Evolutionary conservation across 75 land plant species (phyloP).

Genomic region (Pinus tabuliformis): DNA sequence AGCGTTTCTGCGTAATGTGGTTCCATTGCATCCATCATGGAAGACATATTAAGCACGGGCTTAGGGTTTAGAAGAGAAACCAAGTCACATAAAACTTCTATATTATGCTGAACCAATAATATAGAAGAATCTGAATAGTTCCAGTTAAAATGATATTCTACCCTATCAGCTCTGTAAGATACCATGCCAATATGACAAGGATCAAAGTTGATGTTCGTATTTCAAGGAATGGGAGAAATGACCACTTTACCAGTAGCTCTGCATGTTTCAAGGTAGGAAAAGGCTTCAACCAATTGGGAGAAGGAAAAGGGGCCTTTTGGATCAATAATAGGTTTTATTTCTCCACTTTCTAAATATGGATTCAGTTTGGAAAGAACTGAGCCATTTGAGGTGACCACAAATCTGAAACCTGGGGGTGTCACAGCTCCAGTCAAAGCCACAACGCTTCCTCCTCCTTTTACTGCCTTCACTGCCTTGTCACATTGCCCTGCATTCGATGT

Average conservation of each 20-base stretch:
- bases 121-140: too few relatives aligned
- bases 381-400: constrained; percentile 75
- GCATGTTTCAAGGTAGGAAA: constrained; percentile 71
- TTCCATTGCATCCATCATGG: too few relatives aligned
- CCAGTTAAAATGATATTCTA: too few relatives aligned
- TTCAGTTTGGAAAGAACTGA: constrained; percentile 57
- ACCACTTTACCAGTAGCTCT: constrained; percentile 85
- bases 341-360: constrained; percentile 74
- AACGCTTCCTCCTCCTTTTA: constrained; percentile 83
- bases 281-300: constrained; percentile 60
- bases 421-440: constrained; percentile 63
- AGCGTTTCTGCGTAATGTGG: too few relatives aligned
- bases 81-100: too few relatives aligned
- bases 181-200: too few relatives aligned
- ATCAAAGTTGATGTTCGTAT: too few relatives aligned
- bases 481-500: constrained; percentile 55
- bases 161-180: too few relatives aligned
- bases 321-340: constrained; percentile 74
- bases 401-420: constrained; percentile 69
- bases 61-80: too few relatives aligned
- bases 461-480: constrained; percentile 68
- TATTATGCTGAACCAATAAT: too few relatives aligned
- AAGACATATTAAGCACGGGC: too few relatives aligned
- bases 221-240: constrained; percentile 74
- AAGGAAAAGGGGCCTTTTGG: constrained; percentile 74